Evolutionary conservation across 768 basidiomycete genomes (phyloP).

Genomic region (Heimioporus sp.): DNA sequence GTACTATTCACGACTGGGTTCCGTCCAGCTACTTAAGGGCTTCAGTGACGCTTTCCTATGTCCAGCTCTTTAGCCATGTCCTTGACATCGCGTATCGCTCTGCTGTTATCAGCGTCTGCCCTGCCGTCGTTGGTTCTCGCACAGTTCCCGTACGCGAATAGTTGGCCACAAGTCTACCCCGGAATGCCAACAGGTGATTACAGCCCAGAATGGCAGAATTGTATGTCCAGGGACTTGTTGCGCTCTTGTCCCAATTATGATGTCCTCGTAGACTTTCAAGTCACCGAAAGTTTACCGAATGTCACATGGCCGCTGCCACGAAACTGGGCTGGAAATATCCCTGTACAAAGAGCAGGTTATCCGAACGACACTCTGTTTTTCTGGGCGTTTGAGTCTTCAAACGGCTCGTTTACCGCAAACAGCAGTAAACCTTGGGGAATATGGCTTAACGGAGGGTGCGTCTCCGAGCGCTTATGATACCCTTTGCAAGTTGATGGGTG

Average conservation of each 20-base stretch:
- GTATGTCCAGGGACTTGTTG: slow-evolving; percentile 33
- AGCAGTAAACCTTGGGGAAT: slow-evolving; percentile 60
- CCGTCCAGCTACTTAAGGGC: too few species aligned
- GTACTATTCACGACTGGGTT: too few species aligned
- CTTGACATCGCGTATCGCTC: not conserved
- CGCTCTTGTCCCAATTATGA: not conserved
- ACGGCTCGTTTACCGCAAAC: slow-evolving; percentile 51
- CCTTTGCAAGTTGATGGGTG: not conserved
- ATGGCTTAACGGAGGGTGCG: slow-evolving; percentile 71
- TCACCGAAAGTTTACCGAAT: slow-evolving; percentile 54
- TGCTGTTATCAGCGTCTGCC: not conserved
- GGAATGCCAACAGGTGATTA: slow-evolving; percentile 45
- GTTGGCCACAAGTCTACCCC: slow-evolving; percentile 40
- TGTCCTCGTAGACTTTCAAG: slow-evolving; percentile 49
- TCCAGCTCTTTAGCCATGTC: not conserved
- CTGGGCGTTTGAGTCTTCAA: slow-evolving; percentile 54
- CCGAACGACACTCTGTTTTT: slow-evolving; percentile 69
- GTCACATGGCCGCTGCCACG: slow-evolving; percentile 49
- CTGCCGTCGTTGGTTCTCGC: not conserved
- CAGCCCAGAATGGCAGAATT: slow-evolving; percentile 59
- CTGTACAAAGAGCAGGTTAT: slow-evolving; percentile 58
- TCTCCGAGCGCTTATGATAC: not conserved
- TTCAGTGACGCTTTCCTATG: too few species aligned
- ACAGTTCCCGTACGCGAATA: not conserved
- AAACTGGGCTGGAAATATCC: slow-evolving; percentile 62